These are phyloP conservation scores for Claviceps sp. DNA, from an alignment of 2,329 filamentous ascomycete species.

Conservation along the genomic window DNA sequence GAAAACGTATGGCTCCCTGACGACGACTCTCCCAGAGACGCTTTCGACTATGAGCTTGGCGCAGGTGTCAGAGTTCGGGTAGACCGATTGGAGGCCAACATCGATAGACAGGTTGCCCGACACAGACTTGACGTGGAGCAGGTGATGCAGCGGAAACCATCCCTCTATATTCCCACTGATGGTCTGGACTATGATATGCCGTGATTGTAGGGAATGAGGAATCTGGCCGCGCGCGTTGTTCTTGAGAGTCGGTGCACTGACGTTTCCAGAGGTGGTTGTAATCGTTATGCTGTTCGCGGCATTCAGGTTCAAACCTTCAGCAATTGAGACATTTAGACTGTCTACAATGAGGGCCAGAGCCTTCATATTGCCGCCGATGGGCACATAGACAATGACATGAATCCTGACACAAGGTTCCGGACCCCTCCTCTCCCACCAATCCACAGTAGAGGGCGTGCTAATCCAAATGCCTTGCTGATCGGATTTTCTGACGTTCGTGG, in stretches of 20 bases:
- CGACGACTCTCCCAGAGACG: not conserved
- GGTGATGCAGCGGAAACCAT: conserved; percentile 37
- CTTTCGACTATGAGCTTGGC: not conserved
- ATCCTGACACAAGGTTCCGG: conserved; percentile 13
- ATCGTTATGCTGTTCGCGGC: conserved; percentile 18
- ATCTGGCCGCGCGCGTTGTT: conserved; percentile 10
- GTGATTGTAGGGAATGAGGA: conserved; percentile 29
- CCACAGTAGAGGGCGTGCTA: conserved; percentile 22
- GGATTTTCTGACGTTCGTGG: conserved; percentile 13
- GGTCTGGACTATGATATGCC: conserved; percentile 27
- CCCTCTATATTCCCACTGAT: conserved; percentile 31
- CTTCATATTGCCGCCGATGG: conserved; percentile 24
- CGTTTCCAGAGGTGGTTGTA: conserved; percentile 23
- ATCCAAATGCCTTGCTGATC: conserved; percentile 25
- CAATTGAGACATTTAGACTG: conserved; percentile 27
- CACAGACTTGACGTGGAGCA: conserved; percentile 28
- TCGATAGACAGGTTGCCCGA: conserved; percentile 26
- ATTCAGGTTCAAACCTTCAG: conserved; percentile 25
- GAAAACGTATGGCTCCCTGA: not conserved
- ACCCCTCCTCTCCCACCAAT: conserved; percentile 15
- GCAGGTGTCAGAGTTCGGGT: not conserved
- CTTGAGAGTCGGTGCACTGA: conserved; percentile 12
- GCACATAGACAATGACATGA: conserved; percentile 32
- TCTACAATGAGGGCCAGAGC: conserved; percentile 22
- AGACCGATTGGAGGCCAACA: not conserved